Evolutionary conservation across 331 rosid species (phyloP).

Genomic region (Ulmus americana): DNA sequence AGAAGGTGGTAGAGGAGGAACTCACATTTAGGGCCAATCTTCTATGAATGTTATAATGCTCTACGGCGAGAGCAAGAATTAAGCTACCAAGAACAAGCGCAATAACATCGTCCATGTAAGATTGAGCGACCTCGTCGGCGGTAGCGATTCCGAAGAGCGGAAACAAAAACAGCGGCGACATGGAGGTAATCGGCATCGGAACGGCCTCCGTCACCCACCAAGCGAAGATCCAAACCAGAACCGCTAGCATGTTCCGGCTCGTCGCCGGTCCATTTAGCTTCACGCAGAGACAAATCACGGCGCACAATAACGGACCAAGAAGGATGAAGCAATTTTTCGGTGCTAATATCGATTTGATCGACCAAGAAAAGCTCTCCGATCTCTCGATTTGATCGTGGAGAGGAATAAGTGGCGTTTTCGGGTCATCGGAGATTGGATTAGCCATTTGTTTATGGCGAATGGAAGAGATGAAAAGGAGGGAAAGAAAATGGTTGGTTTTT

Average conservation of each 20-base stretch:
- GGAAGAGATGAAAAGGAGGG: background rate
- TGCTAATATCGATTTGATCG: constrained; percentile 28
- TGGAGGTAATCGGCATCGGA: constrained; percentile 81
- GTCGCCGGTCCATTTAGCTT: constrained; percentile 39
- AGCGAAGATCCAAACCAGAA: constrained; percentile 63
- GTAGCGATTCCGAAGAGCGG: constrained; percentile 69
- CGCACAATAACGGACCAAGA: constrained; percentile 55
- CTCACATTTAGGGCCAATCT: constrained; percentile 82
- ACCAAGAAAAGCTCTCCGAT: constrained; percentile 14
- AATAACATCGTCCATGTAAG: constrained; percentile 79
- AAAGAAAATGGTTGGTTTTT: too few species aligned
- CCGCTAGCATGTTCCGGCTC: constrained; percentile 61
- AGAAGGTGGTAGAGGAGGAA: background rate
- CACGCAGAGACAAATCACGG: constrained; percentile 35
- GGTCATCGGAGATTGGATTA: constrained; percentile 30
- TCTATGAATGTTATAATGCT: constrained; percentile 72
- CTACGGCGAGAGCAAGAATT: constrained; percentile 80
- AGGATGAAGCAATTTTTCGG: constrained; percentile 35
- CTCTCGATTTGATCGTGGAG: constrained; percentile 25
- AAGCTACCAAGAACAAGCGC: constrained; percentile 78
- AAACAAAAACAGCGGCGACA: constrained; percentile 72
- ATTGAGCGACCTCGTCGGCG: constrained; percentile 63
- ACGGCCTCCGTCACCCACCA: constrained; percentile 88
- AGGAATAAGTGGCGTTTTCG: constrained; percentile 58
- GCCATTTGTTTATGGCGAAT: constrained; percentile 1